Evolutionary conservation across 345 rosid species (phyloP), one percentile per base, ranked within the genome.

Genomic region (Aegle marmelos): DNA sequence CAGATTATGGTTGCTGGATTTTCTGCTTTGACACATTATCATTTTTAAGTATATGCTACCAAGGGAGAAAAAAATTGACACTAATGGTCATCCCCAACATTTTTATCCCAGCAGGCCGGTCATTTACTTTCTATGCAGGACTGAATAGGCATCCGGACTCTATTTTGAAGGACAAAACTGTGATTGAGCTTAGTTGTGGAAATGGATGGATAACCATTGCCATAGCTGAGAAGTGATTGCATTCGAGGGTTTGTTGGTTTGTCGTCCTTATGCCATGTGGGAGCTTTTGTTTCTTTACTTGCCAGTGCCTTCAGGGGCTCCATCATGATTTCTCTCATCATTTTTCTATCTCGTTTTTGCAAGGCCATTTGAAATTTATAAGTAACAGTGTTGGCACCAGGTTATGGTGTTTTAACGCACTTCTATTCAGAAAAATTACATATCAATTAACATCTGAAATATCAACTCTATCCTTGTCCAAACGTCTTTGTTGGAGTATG

Each of bases 151-250:
- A 93, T 82, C 93, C 94, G 7, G 94, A 93, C 77, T 89, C 99
- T 66, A 91, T 93, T 75, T 95, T 95, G 80, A 92, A 92, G 87
- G 99, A 93, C 84, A 93, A 85, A 87, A 84, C 91, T 14, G 86
- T 95, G 65, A 88, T 97, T 69, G 99, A 95, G 85, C 98, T 93
- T 86, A 98, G 98, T 31, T 95, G 99, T 81, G 99, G 99, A 75
- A 95, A n/a, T n/a, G n/a, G n/a, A n/a, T n/a, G 99, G 98, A 95
- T 93, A 79, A 85, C 96, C 19, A 90, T 95, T 64, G 99, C 99
- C 60, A 76, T 93, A 81, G 98, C 97, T 72, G 97, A 88, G 50
- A 95, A 95, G 83, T 93, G n/a, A n/a, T n/a, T n/a, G 86, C 98
- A 98, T 79, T 82, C 84, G 25, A 93, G 92, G 98, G 98, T 93